Evolutionary conservation across 371 early-diverging fungal species (phyloP).

Genomic region (Thermomucor indicae-seudaticae): DNA sequence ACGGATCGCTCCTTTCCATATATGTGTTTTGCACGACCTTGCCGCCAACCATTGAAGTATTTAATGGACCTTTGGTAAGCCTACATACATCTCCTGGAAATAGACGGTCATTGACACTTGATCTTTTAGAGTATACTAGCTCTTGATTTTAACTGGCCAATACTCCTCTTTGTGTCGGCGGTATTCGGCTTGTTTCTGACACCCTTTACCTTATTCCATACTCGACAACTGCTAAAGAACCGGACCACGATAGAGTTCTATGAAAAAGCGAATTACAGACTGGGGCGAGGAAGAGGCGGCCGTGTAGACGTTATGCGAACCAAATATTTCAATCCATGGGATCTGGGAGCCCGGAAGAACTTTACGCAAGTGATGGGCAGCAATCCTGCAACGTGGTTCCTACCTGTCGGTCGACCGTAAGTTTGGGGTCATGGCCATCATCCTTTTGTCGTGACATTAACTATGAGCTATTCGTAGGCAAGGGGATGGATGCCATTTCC

Average conservation of each 20-base stretch:
- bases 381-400: constrained; percentile 49
- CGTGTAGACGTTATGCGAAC: constrained; percentile 37
- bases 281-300: constrained; percentile 16
- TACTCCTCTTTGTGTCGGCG: constrained; percentile 50
- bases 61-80: constrained; percentile 32
- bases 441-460: background rate
- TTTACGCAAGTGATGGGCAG: constrained; percentile 55
- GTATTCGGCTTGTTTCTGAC: constrained; percentile 59
- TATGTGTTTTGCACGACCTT: constrained; percentile 42
- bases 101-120: background rate
- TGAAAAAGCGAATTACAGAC: constrained; percentile 45
- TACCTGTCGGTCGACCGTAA: constrained; percentile 55
- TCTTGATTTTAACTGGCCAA: constrained; percentile 31
- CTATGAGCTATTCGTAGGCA: constrained; percentile 15
- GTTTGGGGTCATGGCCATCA: background rate
- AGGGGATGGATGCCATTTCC: constrained; percentile 38
- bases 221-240: constrained; percentile 50
- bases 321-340: constrained; percentile 58
- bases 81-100: no score
- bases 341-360: constrained; percentile 54
- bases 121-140: constrained; percentile 28
- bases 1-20: constrained; percentile 48
- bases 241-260: constrained; percentile 66
- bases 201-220: constrained; percentile 55
- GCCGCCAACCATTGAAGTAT: constrained; percentile 24